A percentile compares a stretch with the other conserved stretches of the same genome.
Conservation (phyloP, 2,329 filamentous ascomycete species). For the Exophiala alcalophila region DNA sequence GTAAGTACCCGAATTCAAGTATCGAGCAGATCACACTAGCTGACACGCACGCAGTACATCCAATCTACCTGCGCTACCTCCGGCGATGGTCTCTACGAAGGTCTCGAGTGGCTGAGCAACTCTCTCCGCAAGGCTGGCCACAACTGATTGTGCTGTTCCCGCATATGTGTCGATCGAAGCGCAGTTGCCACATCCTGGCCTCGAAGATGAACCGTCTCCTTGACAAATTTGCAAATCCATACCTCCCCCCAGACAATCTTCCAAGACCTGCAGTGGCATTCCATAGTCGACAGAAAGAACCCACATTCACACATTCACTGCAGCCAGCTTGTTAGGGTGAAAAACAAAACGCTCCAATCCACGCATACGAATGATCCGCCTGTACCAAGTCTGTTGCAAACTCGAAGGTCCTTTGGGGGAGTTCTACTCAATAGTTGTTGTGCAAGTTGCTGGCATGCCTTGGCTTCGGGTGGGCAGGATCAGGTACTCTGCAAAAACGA, state of each 20-base stretch:
- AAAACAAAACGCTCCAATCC: conserved; percentile 19
- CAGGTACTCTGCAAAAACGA: conserved; percentile 24
- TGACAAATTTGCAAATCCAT: conserved; percentile 1
- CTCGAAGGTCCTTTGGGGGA: conserved; percentile 19
- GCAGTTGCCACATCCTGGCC: conserved; percentile 6
- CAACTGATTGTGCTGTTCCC: conserved; percentile 37
- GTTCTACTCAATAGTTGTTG: conserved; percentile 26
- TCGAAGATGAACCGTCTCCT: conserved; percentile 13
- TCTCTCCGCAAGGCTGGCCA: conserved; percentile 69
- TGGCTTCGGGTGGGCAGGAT: conserved; percentile 28
- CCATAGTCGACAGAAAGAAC: conserved; percentile 6
- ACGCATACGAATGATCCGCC: conserved; percentile 26
- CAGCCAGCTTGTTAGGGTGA: conserved; percentile 26
- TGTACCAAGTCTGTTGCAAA: conserved; percentile 23
- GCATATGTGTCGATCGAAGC: neutral
- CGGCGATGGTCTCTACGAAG: conserved; percentile 98
- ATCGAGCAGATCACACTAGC: conserved; percentile 24
- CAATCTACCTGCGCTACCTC: conserved; percentile 99
- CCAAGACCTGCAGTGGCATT: conserved; percentile 22
- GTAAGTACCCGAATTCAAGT: conserved; percentile 59
- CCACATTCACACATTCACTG: conserved; percentile 11
- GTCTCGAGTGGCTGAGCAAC: conserved; percentile 88
- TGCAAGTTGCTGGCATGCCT: conserved; percentile 27
- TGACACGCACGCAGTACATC: conserved; percentile 68
- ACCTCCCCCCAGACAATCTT: conserved; percentile 7